A percentile compares a stretch with the other conserved stretches of the same genome.
These are phyloP conservation scores for Cucurbita moschata DNA, from an alignment of 306 rosid species.

Conservation along the genomic window DNA sequence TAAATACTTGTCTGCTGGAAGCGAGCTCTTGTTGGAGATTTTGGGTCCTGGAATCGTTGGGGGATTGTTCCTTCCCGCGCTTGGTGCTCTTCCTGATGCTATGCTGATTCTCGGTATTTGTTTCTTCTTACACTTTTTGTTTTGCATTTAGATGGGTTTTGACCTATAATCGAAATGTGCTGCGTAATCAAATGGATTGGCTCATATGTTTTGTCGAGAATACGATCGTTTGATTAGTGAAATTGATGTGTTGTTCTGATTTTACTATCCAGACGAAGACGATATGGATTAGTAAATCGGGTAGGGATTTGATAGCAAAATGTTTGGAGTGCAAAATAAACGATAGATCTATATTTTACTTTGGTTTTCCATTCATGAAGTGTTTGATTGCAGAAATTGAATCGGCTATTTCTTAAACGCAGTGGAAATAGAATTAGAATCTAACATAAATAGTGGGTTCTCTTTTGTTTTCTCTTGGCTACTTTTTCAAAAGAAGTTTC, in stretches of 20 bases:
- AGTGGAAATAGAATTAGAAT: neutral
- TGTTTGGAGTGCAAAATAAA: neutral
- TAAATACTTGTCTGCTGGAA: constrained; percentile 55
- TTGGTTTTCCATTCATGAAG: neutral
- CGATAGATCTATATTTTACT: neutral
- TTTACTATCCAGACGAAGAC: neutral
- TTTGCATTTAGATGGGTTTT: neutral
- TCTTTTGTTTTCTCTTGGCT: neutral
- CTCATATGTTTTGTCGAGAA: neutral
- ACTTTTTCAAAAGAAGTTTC: neutral
- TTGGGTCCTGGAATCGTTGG: constrained; percentile 93
- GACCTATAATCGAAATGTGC: neutral
- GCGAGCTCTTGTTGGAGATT: constrained; percentile 77
- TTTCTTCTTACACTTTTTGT: neutral
- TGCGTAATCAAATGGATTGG: neutral
- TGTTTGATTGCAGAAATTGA: neutral
- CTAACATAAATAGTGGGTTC: neutral
- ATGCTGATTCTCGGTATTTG: constrained; percentile 34
- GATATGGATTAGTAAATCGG: neutral
- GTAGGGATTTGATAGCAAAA: neutral
- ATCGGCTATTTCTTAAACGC: neutral
- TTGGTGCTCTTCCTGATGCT: constrained; percentile 47
- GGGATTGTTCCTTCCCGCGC: constrained; percentile 73
- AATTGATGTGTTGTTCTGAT: neutral
- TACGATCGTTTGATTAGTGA: neutral